A percentile compares a stretch with the other conserved stretches of the same genome.
Evolutionary conservation across 768 basidiomycete species (phyloP).

Genomic region (Candolleomyces aberdarensis): DNA sequence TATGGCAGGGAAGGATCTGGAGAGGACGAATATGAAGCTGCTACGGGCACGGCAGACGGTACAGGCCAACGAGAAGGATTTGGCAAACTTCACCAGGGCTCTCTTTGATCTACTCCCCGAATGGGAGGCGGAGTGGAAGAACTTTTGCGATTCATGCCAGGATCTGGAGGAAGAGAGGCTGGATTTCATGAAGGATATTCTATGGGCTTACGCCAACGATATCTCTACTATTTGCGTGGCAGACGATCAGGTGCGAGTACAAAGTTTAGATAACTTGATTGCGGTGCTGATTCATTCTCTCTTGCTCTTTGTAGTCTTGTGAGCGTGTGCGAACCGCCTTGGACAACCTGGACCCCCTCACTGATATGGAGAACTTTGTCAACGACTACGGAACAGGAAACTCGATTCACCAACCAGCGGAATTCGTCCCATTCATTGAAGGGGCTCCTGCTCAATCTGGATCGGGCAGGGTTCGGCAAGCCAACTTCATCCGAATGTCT

Average conservation of each 20-base stretch:
- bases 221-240: constrained; percentile 93
- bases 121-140: constrained; percentile 95
- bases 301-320: constrained; percentile 61
- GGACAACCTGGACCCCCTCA: constrained; percentile 82
- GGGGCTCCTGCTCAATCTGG: constrained; percentile 23
- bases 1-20: constrained; percentile 84
- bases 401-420: constrained; percentile 72
- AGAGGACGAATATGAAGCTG: constrained; percentile 80
- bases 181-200: constrained; percentile 89
- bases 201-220: constrained; percentile 95
- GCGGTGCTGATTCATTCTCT: constrained; percentile 2
- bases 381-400: constrained; percentile 85
- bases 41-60: constrained; percentile 85
- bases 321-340: constrained; percentile 82
- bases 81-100: constrained; percentile 72
- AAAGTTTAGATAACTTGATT: not conserved
- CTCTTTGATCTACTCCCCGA: constrained; percentile 68
- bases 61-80: constrained; percentile 88
- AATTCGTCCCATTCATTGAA: constrained; percentile 68
- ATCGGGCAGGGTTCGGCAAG: constrained; percentile 21
- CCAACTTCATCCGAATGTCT: constrained; percentile 29
- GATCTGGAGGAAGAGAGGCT: constrained; percentile 95
- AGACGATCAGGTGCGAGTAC: constrained; percentile 78
- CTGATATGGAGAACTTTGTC: constrained; percentile 84
- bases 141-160: constrained; percentile 94